These are phyloP conservation scores for Rhodotorula toruloides DNA, from an alignment of 768 basidiomycete genomes.

Conservation along the genomic window DNA sequence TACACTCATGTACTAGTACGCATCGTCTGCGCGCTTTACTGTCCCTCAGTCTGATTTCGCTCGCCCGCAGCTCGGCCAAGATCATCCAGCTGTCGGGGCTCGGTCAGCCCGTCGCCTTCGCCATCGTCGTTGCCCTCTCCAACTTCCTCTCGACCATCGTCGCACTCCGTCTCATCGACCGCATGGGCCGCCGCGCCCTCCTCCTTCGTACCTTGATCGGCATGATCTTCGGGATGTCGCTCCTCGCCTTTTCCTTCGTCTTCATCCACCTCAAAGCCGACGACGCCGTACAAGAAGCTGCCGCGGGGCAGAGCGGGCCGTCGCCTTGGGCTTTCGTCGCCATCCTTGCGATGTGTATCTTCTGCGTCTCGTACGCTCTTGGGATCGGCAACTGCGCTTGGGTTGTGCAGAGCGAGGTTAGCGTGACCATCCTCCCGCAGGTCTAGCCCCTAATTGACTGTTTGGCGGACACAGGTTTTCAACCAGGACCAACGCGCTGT, in stretches of 20 bases:
- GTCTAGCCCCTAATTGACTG: too few relatives aligned
- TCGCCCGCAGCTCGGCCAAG: slow-evolving; percentile 12
- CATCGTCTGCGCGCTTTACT: not conserved
- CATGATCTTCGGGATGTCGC: slow-evolving; percentile 27
- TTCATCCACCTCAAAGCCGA: slow-evolving; percentile 8
- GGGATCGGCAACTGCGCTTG: slow-evolving; percentile 36
- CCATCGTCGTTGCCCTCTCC: slow-evolving; percentile 32
- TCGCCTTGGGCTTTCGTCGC: slow-evolving; percentile 16
- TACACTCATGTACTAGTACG: slow-evolving; percentile 32
- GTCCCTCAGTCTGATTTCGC: not conserved
- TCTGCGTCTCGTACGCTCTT: slow-evolving; percentile 30
- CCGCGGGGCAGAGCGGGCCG: not conserved
- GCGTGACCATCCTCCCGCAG: not conserved
- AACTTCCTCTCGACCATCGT: slow-evolving; percentile 38
- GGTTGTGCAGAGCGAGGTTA: slow-evolving; percentile 35
- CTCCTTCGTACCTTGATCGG: slow-evolving; percentile 34
- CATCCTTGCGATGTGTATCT: slow-evolving; percentile 19
- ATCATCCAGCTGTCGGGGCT: slow-evolving; percentile 31
- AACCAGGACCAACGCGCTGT: slow-evolving; percentile 22
- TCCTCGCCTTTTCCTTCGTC: slow-evolving; percentile 28
- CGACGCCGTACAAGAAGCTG: not conserved
- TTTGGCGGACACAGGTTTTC: slow-evolving; percentile 21
- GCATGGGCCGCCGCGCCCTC: slow-evolving; percentile 21
- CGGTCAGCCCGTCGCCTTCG: slow-evolving; percentile 25
- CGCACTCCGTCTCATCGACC: slow-evolving; percentile 32